Percentiles rank a stretch among this genome's conserved stretches.
phyloP scores from a whole-genome alignment of 2,329 filamentous ascomycete genomes.

The Verticillium alfalfae region DNA sequence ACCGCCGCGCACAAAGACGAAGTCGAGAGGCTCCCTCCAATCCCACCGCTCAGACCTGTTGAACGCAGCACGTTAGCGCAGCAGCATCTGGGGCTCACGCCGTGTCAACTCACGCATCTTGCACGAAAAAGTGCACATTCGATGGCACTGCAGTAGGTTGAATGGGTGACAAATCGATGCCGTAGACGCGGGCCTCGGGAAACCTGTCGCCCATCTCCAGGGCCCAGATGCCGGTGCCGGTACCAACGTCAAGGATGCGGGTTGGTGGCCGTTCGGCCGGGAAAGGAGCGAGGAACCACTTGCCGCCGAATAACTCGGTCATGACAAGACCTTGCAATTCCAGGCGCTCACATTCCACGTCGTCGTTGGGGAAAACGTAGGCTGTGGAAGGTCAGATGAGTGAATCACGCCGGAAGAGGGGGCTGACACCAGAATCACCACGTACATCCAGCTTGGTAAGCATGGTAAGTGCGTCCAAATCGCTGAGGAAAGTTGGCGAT shows the following conservation, averaged over 20 bases:
- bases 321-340: constrained; percentile 31
- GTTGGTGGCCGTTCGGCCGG: constrained; percentile 25
- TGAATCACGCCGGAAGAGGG: neutral
- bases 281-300: constrained; percentile 37
- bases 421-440: constrained; percentile 2
- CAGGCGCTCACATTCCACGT: constrained; percentile 32
- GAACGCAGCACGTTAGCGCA: neutral
- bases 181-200: constrained; percentile 52
- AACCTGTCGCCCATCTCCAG: constrained; percentile 62
- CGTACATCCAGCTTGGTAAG: constrained; percentile 41
- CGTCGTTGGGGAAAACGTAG: constrained; percentile 41
- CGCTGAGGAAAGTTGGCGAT: constrained; percentile 33
- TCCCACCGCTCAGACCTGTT: constrained; percentile 43
- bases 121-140: constrained; percentile 70
- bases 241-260: constrained; percentile 36
- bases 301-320: constrained; percentile 29
- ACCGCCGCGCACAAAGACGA: constrained; percentile 46
- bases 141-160: constrained; percentile 61
- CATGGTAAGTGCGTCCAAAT: constrained; percentile 41
- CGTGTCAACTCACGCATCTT: constrained; percentile 42
- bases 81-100: neutral
- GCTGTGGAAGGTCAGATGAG: constrained; percentile 20
- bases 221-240: constrained; percentile 52
- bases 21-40: constrained; percentile 49
- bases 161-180: constrained; percentile 63